A percentile compares a stretch with the other conserved stretches of the same genome.
Conservation (phyloP, 768 basidiomycete genomes). For the Tephrocybe sp. region DNA sequence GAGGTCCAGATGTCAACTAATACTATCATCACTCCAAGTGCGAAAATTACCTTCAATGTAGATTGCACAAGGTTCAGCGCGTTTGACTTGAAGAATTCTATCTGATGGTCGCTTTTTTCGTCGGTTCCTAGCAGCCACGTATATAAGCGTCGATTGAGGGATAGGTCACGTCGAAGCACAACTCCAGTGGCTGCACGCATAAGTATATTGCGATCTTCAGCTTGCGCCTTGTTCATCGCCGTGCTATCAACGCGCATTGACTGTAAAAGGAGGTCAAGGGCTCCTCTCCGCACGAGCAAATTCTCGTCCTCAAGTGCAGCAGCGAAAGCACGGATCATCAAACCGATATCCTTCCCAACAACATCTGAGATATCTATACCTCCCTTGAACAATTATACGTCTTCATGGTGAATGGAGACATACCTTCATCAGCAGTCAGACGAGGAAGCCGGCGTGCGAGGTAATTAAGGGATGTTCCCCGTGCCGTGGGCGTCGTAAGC, state of each 20-base stretch:
- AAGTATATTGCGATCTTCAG: conserved; percentile 75
- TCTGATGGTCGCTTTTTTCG: conserved; percentile 74
- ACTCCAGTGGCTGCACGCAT: conserved; percentile 86
- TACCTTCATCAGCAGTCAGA: conserved; percentile 70
- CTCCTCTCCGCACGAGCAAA: conserved; percentile 81
- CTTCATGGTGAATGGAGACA: neutral
- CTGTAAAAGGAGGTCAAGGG: conserved; percentile 80
- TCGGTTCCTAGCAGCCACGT: conserved; percentile 88
- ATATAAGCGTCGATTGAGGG: conserved; percentile 89
- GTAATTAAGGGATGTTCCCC: conserved; percentile 86
- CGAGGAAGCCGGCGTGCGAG: conserved; percentile 77
- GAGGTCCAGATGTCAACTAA: conserved; percentile 6
- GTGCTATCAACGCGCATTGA: conserved; percentile 71
- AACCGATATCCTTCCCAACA: conserved; percentile 82
- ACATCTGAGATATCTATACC: conserved; percentile 60
- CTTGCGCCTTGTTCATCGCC: conserved; percentile 64
- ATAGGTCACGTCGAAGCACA: conserved; percentile 88
- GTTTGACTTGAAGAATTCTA: conserved; percentile 64
- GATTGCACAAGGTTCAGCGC: conserved; percentile 67
- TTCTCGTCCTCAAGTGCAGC: conserved; percentile 93
- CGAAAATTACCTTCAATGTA: conserved; percentile 58
- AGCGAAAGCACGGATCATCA: conserved; percentile 92
- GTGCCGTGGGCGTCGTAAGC: conserved; percentile 82
- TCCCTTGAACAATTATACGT: neutral
- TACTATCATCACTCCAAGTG: conserved; percentile 1